A percentile compares a stretch with the other conserved stretches of the same genome.
Conservation (phyloP, 768 basidiomycete genomes). For the Pisolithus sp. region DNA sequence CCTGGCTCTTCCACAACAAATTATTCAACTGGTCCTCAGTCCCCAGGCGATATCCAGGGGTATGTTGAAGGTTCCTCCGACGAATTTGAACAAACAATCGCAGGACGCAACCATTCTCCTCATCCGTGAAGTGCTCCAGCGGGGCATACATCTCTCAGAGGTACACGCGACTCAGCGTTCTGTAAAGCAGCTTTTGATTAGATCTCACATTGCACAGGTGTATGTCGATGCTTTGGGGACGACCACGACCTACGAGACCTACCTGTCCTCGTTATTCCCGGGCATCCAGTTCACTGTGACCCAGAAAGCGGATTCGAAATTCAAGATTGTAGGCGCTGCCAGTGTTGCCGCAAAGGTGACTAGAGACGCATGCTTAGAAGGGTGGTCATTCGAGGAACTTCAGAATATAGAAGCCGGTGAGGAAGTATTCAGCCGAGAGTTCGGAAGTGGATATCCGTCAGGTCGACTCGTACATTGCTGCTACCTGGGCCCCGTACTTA, state of each 20-base stretch:
- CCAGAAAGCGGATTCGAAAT: slow-evolving; percentile 91
- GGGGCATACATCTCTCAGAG: slow-evolving; percentile 74
- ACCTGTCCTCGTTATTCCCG: slow-evolving; percentile 76
- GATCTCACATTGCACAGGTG: slow-evolving; percentile 41
- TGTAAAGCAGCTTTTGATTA: background rate
- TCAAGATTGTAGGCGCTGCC: slow-evolving; percentile 94
- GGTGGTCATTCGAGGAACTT: slow-evolving; percentile 76
- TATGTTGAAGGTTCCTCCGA: slow-evolving; percentile 81
- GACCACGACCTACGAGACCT: slow-evolving; percentile 77
- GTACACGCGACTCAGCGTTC: slow-evolving; percentile 30
- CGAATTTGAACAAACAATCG: slow-evolving; percentile 83
- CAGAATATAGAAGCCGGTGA: slow-evolving; percentile 12
- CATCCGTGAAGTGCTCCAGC: slow-evolving; percentile 78
- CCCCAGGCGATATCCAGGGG: slow-evolving; percentile 88
- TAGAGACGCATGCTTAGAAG: slow-evolving; percentile 81
- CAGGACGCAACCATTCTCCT: slow-evolving; percentile 87
- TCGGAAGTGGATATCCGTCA: slow-evolving; percentile 90
- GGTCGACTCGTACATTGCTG: slow-evolving; percentile 37
- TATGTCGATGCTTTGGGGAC: slow-evolving; percentile 94
- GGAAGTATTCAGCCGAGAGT: slow-evolving; percentile 9
- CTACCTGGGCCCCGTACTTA: background rate
- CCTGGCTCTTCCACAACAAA: background rate
- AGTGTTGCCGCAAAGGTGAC: slow-evolving; percentile 99
- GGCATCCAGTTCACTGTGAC: slow-evolving; percentile 83
- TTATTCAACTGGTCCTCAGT: slow-evolving; percentile 33